phyloP scores from a whole-genome alignment of 2,329 filamentous ascomycete genomes.

The Chrysoporthe austroafricana region DNA sequence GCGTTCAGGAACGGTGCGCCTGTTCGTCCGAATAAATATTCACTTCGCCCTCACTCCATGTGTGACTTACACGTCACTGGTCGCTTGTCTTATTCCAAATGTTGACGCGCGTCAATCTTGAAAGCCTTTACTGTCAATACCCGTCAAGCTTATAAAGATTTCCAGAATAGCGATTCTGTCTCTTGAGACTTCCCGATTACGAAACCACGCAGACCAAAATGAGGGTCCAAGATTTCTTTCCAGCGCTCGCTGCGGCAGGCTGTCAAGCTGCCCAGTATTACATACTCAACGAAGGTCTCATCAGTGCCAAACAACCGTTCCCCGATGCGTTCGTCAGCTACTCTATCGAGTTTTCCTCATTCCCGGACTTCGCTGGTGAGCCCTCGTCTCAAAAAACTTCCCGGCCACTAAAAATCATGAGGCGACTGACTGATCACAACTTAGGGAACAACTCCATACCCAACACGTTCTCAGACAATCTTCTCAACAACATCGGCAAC shows the following conservation, averaged over 20 bases:
- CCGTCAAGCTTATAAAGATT: no score
- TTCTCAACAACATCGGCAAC: slow-evolving; percentile 60
- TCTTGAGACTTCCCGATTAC: slow-evolving; percentile 1
- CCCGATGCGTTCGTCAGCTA: slow-evolving; percentile 46
- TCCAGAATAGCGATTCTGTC: neutral
- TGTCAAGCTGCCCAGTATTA: slow-evolving; percentile 28
- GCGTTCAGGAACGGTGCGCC: neutral
- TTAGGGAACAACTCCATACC: slow-evolving; percentile 57
- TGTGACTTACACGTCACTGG: neutral
- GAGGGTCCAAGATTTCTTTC: neutral
- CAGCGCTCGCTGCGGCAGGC: slow-evolving; percentile 10
- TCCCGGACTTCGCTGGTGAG: slow-evolving; percentile 39
- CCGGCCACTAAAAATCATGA: slow-evolving; percentile 54
- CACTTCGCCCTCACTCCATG: neutral
- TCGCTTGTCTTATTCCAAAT: neutral
- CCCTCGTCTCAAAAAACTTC: slow-evolving; percentile 23
- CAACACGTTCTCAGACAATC: slow-evolving; percentile 63
- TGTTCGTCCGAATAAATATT: neutral
- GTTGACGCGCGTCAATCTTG: neutral
- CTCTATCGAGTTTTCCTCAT: slow-evolving; percentile 46
- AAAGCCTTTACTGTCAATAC: neutral
- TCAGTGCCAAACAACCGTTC: slow-evolving; percentile 37
- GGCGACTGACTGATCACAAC: slow-evolving; percentile 54
- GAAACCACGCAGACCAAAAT: slow-evolving; percentile 1
- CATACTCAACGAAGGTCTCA: slow-evolving; percentile 20